A percentile compares a stretch with the other conserved stretches of the same genome.
These are phyloP conservation scores for Blastobotrys illinoisensis DNA, from an alignment of 1,139 yeast genomes.

Conservation along the genomic window DNA sequence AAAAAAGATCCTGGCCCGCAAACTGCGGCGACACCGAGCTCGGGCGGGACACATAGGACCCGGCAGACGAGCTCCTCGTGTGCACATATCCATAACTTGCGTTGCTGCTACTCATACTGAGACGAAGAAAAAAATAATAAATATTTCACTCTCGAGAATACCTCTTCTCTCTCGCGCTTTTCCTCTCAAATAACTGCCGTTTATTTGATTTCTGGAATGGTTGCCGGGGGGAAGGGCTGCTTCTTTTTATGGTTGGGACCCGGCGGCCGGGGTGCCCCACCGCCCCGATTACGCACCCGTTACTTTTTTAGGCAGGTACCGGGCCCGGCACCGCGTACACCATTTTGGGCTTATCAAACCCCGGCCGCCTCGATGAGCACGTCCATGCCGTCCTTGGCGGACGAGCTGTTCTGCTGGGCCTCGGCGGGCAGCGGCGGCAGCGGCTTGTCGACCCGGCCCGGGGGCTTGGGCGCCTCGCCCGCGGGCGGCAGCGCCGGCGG, in stretches of 20 bases:
- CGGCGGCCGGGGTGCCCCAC: background rate
- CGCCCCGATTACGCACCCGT: background rate
- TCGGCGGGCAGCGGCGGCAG: constrained; percentile 31
- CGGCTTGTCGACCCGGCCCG: constrained; percentile 26
- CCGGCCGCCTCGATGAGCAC: constrained; percentile 32
- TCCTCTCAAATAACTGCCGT: background rate
- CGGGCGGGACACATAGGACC: constrained; percentile 20
- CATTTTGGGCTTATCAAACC: constrained; percentile 15
- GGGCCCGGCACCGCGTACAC: background rate
- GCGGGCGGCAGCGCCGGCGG: constrained; percentile 27
- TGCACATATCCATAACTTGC: background rate
- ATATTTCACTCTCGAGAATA: background rate
- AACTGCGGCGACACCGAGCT: constrained; percentile 30
- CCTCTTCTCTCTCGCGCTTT: background rate
- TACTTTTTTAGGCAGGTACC: background rate
- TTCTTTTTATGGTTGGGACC: background rate
- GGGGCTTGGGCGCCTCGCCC: constrained; percentile 13
- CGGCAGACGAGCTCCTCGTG: background rate
- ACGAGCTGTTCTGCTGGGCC: constrained; percentile 14
- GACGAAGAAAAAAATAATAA: no score
- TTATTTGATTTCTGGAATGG: no score
- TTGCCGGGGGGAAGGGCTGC: background rate
- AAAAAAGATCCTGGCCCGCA: constrained; percentile 22
- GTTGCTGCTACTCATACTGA: background rate
- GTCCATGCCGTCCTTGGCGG: constrained; percentile 25